Evolutionary conservation across 1,284 basidiomycete species (phyloP), one percentile per base, ranked within the genome.

Genomic region (Athelia sp.): DNA sequence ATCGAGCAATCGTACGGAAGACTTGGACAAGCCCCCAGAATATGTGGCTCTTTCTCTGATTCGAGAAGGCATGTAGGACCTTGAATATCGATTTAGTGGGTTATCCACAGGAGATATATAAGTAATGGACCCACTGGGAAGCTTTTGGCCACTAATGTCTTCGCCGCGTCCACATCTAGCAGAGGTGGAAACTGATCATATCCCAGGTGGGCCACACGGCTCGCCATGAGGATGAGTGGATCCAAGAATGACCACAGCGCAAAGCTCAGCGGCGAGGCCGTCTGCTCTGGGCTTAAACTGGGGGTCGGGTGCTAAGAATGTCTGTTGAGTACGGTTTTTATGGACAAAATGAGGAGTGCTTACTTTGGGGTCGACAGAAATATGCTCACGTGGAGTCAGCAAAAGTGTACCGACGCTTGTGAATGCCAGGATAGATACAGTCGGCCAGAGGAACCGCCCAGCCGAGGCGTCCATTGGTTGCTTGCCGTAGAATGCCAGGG

Each of bases 21-120:
- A 65, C 47, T 11, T 58, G 59, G 56, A 68, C 58, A 23, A 71
- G 58, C 23, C 64, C 63, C 48, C 61, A 67, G 57, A 66, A 65
- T n/a, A 40, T 40, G n/a, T 40, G 36, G 4, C 36, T 40, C 14
- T 34, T 9, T 22, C 29, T 31, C 15, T 47, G 3, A 31, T 45
- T 19, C 19, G 52, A 4, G 23, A 44, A 21, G 4, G 43, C 10
- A 44, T 44, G 10, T n/a, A 44, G 18, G 19, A 18, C 14, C 21
- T 4, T 10, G 14, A 36, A 31, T 9, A 23, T 13, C 21, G 11
- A 34, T 11, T 34, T 11, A 34, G n/a, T 34, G n/a, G 32, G 36
- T 40, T n/a, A n/a, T n/a, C 6, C 4, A n/a, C 9, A n/a, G 8
- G 36, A 4, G 36, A 8, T 8, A 6, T 8, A 21, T 40, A n/a